Evolutionary conservation across 305 asterid genomes (phyloP).

Genomic region (Ajuga reptans): DNA sequence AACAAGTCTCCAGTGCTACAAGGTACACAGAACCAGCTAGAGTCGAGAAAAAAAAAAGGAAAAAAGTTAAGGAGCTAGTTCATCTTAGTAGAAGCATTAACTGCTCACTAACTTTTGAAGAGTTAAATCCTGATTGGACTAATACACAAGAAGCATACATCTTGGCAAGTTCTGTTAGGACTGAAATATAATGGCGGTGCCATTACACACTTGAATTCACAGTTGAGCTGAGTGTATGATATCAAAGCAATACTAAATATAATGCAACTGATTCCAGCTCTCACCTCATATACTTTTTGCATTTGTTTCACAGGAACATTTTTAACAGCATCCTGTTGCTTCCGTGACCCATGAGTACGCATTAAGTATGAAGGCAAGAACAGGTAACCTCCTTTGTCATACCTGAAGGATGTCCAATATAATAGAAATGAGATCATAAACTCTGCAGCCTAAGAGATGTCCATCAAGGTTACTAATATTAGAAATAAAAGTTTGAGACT

Average conservation of each 20-base stretch:
- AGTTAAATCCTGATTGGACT: not conserved
- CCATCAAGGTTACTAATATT: not conserved
- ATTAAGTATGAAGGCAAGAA: slow-evolving; percentile 84
- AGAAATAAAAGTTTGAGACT: not conserved
- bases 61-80: not conserved
- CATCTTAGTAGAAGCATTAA: slow-evolving; percentile 2
- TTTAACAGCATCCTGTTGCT: slow-evolving; percentile 68
- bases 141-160: slow-evolving; percentile 10
- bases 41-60: slow-evolving; percentile 4
- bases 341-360: slow-evolving; percentile 87
- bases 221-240: not conserved
- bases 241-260: not conserved
- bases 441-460: slow-evolving; percentile 9
- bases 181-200: not conserved
- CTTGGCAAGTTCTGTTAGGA: not conserved
- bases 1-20: slow-evolving; percentile 11
- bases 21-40: slow-evolving; percentile 11
- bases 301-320: slow-evolving; percentile 53
- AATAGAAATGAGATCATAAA: slow-evolving; percentile 11
- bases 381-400: slow-evolving; percentile 87
- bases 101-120: not conserved
- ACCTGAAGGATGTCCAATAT: slow-evolving; percentile 39
- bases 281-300: slow-evolving; percentile 86
- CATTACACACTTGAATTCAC: not conserved
- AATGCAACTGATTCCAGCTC: slow-evolving; percentile 17